Evolutionary conservation across 805 yeast species (phyloP).

Genomic region (Ogataea pilisensis): DNA sequence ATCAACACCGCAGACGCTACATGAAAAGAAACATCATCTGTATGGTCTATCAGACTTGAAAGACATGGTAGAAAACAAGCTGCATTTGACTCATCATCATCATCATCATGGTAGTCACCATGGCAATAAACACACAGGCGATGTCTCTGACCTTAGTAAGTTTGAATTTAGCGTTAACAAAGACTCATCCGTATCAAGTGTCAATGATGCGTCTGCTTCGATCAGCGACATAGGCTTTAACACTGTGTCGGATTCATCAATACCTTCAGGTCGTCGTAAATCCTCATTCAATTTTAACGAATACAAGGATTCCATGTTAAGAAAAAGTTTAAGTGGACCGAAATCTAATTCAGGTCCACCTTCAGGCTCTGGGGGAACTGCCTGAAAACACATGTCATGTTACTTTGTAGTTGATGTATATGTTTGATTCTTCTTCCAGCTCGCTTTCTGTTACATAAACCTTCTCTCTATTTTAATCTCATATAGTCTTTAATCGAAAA

Average conservation of each 20-base stretch:
- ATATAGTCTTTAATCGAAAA: too few species aligned
- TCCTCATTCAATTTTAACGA: conserved; percentile 25
- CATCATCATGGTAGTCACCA: conserved; percentile 1
- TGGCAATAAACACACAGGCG: neutral
- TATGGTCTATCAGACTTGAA: conserved; percentile 4
- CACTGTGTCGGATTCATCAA: neutral
- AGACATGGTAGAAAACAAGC: conserved; percentile 7
- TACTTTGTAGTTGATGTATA: too few species aligned
- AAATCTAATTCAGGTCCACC: too few species aligned
- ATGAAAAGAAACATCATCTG: too few species aligned
- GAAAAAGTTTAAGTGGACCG: conserved; percentile 20
- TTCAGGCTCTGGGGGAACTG: too few species aligned
- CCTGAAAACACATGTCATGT: too few species aligned
- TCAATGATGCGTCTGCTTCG: neutral
- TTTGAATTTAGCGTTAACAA: conserved; percentile 11
- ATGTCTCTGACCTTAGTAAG: conserved; percentile 2
- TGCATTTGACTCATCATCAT: conserved; percentile 3
- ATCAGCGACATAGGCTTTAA: neutral
- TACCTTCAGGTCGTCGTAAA: conserved; percentile 1
- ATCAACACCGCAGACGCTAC: too few species aligned
- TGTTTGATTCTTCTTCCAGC: too few species aligned
- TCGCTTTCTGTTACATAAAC: too few species aligned
- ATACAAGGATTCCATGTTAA: conserved; percentile 22
- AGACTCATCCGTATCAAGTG: neutral
- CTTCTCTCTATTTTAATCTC: too few species aligned